phyloP scores from a whole-genome alignment of 257 asterid species.

The Salvia rosmarinus region DNA sequence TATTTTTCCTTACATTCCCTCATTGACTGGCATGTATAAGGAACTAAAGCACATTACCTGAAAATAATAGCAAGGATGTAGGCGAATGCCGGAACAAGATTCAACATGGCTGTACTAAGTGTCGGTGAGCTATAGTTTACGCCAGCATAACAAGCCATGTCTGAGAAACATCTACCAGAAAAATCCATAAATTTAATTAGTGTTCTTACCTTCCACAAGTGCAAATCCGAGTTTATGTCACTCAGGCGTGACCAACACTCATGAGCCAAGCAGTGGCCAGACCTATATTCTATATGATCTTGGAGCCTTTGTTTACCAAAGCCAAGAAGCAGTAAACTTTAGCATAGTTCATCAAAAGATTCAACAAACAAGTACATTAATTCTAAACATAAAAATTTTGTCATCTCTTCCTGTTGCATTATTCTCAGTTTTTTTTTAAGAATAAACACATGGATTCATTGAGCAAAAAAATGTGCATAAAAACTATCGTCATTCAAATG shows the following conservation, averaged over 20 bases:
- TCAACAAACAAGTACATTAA: neutral
- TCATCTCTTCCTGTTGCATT: neutral
- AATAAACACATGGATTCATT: neutral
- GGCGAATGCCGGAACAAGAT: slow-evolving; percentile 73
- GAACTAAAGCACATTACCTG: slow-evolving; percentile 43
- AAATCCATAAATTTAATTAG: slow-evolving; percentile 27
- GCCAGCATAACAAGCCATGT: slow-evolving; percentile 59
- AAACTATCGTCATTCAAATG: neutral
- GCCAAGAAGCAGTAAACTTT: slow-evolving; percentile 6
- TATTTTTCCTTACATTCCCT: too few relatives aligned
- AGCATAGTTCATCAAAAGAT: neutral
- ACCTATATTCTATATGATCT: too few relatives aligned
- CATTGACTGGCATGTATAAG: slow-evolving; percentile 8
- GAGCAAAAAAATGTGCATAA: neutral
- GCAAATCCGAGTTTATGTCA: neutral
- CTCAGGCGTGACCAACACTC: too few relatives aligned
- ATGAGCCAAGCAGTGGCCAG: too few relatives aligned
- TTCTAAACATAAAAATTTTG: neutral
- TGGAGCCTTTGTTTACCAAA: slow-evolving; percentile 1
- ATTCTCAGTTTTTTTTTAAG: neutral
- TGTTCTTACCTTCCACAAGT: neutral
- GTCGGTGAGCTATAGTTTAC: slow-evolving; percentile 75
- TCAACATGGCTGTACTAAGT: slow-evolving; percentile 69
- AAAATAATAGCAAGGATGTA: slow-evolving; percentile 58
- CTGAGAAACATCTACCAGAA: slow-evolving; percentile 52